A percentile compares a stretch with the other conserved stretches of the same genome.
Evolutionary conservation across 2,329 filamentous ascomycete genomes (phyloP).

Genomic region (Aspergillus eucalypticola): DNA sequence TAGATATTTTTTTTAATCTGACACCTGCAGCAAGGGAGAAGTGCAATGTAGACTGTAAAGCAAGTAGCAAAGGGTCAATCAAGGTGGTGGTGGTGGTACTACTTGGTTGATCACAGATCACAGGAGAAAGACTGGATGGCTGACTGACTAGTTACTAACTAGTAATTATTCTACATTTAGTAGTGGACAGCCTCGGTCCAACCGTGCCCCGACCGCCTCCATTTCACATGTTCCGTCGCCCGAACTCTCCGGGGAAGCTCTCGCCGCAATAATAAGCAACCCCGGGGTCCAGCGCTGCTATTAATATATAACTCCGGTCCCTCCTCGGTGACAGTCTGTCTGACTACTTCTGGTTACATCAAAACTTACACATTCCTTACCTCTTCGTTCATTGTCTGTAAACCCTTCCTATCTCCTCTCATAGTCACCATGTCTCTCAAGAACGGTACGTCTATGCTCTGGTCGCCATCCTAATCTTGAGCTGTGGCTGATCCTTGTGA

Average conservation of each 20-base stretch:
- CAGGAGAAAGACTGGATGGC: background rate
- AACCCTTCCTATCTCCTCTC: background rate
- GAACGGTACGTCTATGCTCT: constrained; percentile 58
- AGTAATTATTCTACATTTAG: too few species aligned
- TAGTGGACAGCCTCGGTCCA: constrained; percentile 20
- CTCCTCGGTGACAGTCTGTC: constrained; percentile 7
- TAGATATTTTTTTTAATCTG: background rate
- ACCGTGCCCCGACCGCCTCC: constrained; percentile 16
- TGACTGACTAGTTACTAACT: too few species aligned
- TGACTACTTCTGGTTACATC: constrained; percentile 9
- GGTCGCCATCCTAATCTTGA: background rate
- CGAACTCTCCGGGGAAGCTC: constrained; percentile 28
- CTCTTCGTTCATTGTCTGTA: constrained; percentile 3
- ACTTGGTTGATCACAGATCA: background rate
- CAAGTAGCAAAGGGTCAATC: too few species aligned
- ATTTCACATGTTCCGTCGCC: constrained; percentile 25
- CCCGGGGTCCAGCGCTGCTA: constrained; percentile 21
- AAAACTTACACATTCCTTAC: constrained; percentile 5
- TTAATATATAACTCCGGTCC: constrained; percentile 20
- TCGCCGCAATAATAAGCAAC: constrained; percentile 20
- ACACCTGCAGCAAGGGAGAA: background rate
- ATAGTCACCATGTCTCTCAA: constrained; percentile 66
- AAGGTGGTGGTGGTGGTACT: too few species aligned
- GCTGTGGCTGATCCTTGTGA: constrained; percentile 11
- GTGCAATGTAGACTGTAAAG: background rate